Evolutionary conservation across 371 early-diverging fungal species (phyloP).

Genomic region (Mortierella sp.): DNA sequence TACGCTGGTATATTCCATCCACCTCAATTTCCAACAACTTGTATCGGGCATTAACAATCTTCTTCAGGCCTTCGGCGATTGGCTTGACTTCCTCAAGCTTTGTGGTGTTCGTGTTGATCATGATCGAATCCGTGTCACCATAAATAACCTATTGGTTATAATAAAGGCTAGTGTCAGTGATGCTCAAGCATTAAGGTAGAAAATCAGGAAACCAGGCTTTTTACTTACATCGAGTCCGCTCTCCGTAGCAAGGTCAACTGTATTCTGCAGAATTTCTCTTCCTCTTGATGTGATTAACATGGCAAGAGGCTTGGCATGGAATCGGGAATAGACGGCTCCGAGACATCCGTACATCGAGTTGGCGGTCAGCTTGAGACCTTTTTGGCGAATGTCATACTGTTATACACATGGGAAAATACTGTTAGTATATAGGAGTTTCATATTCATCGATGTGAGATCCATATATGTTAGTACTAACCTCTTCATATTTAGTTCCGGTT

Average conservation of each 20-base stretch:
- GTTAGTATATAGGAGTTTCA: not conserved
- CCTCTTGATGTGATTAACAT: constrained; percentile 98
- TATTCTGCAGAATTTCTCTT: constrained; percentile 96
- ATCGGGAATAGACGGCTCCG: constrained; percentile 95
- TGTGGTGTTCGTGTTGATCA: constrained; percentile 96
- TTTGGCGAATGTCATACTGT: constrained; percentile 94
- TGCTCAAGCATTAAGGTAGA: too few species aligned
- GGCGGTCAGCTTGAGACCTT: constrained; percentile 98
- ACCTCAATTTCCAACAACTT: constrained; percentile 97
- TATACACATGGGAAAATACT: not conserved
- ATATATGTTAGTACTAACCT: constrained; percentile 60
- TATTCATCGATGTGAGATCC: too few species aligned
- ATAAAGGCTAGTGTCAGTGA: not conserved
- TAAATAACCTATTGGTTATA: constrained; percentile 88
- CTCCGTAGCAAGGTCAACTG: constrained; percentile 88
- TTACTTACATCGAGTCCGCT: constrained; percentile 79
- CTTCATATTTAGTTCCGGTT: constrained; percentile 69
- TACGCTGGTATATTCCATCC: constrained; percentile 95
- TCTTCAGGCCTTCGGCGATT: constrained; percentile 85
- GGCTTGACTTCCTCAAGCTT: constrained; percentile 84
- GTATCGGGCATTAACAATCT: constrained; percentile 94
- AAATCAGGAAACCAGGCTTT: not conserved
- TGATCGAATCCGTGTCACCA: constrained; percentile 99
- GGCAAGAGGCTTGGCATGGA: constrained; percentile 99
- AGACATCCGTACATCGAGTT: constrained; percentile 99